These are phyloP conservation scores for Ophiostoma sp. DNA, from an alignment of 2,329 filamentous ascomycete genomes.

Conservation along the genomic window DNA sequence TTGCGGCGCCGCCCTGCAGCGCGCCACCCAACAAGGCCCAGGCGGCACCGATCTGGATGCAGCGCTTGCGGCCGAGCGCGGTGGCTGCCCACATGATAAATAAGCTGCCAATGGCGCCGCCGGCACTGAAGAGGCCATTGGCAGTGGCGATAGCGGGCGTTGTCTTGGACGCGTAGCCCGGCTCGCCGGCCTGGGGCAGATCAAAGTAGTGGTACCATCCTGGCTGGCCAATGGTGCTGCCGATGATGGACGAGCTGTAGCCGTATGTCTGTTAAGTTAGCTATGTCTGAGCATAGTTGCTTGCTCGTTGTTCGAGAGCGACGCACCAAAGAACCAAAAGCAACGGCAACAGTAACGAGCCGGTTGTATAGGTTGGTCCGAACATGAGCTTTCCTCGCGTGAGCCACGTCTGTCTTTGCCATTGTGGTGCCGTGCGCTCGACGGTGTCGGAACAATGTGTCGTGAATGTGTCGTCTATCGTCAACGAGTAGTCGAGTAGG, in stretches of 20 bases:
- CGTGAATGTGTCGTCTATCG: neutral
- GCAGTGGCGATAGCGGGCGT: constrained; percentile 43
- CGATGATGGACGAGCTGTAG: constrained; percentile 46
- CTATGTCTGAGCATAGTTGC: too few species aligned
- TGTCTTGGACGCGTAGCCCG: constrained; percentile 42
- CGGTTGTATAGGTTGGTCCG: constrained; percentile 32
- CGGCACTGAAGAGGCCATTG: constrained; percentile 31
- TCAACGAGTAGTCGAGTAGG: neutral
- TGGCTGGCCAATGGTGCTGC: constrained; percentile 48
- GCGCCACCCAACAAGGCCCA: constrained; percentile 43
- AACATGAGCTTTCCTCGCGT: neutral
- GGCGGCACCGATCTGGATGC: constrained; percentile 43
- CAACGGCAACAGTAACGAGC: constrained; percentile 35
- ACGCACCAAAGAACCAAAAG: constrained; percentile 34
- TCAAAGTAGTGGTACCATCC: constrained; percentile 45
- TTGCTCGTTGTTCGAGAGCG: neutral
- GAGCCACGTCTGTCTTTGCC: neutral
- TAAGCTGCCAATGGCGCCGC: constrained; percentile 43
- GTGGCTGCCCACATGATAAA: constrained; percentile 47
- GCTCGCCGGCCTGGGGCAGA: constrained; percentile 39
- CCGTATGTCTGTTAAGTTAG: constrained; percentile 38
- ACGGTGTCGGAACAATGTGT: neutral
- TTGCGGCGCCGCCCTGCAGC: constrained; percentile 42
- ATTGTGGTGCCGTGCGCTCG: constrained; percentile 1
- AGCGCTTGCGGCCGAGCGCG: constrained; percentile 40